Evolutionary conservation across 1,139 yeast species (phyloP).

Genomic region (Schizosaccharomyces versatilis): DNA sequence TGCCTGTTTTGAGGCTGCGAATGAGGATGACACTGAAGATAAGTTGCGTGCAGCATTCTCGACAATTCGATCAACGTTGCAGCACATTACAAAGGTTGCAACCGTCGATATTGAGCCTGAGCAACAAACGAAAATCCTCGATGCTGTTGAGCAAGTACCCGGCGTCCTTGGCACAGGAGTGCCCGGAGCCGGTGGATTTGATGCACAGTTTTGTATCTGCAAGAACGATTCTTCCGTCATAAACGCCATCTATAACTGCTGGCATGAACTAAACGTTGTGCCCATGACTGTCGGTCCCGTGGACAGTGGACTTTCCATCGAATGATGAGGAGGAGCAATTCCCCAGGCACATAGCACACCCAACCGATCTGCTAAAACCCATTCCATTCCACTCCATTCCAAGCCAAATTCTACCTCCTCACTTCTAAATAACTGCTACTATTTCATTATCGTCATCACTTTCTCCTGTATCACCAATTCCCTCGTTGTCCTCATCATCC

Average conservation of each 20-base stretch:
- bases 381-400: not conserved
- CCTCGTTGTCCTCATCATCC: too few relatives aligned
- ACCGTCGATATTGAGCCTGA: slow-evolving; percentile 80
- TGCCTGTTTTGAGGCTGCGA: slow-evolving; percentile 14
- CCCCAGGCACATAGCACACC: not conserved
- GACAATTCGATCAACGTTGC: slow-evolving; percentile 32
- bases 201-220: slow-evolving; percentile 62
- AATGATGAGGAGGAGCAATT: not conserved
- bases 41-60: not conserved
- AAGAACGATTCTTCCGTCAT: slow-evolving; percentile 22
- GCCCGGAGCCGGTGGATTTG: slow-evolving; percentile 97
- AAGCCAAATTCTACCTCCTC: not conserved
- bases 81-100: slow-evolving; percentile 36
- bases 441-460: not conserved
- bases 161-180: slow-evolving; percentile 90
- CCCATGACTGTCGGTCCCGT: slow-evolving; percentile 5
- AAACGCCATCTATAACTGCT: not conserved
- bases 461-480: not conserved
- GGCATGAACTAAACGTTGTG: slow-evolving; percentile 3
- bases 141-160: slow-evolving; percentile 30
- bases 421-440: not conserved
- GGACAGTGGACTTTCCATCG: slow-evolving; percentile 4
- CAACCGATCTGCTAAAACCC: not conserved
- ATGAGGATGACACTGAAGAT: not conserved
- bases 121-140: slow-evolving; percentile 49